phyloP scores from a whole-genome alignment of 805 yeast genomes.

The Clavispora asparagi region DNA sequence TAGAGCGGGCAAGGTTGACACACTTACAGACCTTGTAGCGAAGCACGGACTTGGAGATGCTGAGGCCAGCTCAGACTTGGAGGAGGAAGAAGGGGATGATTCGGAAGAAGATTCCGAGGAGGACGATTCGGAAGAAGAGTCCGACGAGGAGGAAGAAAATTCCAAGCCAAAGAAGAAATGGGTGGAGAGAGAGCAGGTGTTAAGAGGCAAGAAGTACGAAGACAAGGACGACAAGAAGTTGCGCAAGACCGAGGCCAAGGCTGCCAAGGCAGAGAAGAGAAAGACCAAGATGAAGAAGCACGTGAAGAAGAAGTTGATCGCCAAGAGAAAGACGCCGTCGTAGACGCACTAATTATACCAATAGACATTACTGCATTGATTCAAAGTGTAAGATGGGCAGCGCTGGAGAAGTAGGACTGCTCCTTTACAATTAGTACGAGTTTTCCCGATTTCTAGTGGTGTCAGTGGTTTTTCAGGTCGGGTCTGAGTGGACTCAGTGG shows the following conservation, averaged over 20 bases:
- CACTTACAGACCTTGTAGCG: slow-evolving; percentile 56
- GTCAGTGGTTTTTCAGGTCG: too few species aligned
- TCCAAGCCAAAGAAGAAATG: slow-evolving; percentile 29
- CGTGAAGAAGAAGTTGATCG: slow-evolving; percentile 67
- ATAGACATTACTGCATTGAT: neutral
- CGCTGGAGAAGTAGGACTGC: too few species aligned
- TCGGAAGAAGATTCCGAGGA: slow-evolving; percentile 26
- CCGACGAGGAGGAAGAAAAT: slow-evolving; percentile 29
- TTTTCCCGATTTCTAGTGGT: too few species aligned
- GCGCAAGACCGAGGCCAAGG: slow-evolving; percentile 72
- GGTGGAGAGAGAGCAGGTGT: slow-evolving; percentile 35
- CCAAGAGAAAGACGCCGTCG: slow-evolving; percentile 32
- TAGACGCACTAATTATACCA: neutral
- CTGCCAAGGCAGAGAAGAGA: slow-evolving; percentile 71
- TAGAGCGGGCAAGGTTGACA: slow-evolving; percentile 73
- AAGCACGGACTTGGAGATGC: slow-evolving; percentile 24
- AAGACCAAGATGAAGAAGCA: slow-evolving; percentile 79
- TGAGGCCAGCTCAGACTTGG: slow-evolving; percentile 2
- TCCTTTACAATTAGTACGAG: too few species aligned
- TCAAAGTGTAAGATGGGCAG: too few species aligned
- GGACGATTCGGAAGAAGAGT: slow-evolving; percentile 12
- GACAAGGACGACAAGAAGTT: slow-evolving; percentile 74
- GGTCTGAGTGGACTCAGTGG: too few species aligned
- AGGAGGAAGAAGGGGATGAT: slow-evolving; percentile 14
- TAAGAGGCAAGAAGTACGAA: slow-evolving; percentile 72